A percentile compares a stretch with the other conserved stretches of the same genome.
phyloP scores from a whole-genome alignment of 352 stramenopile genomes.

The Phytophthora megakarya region DNA sequence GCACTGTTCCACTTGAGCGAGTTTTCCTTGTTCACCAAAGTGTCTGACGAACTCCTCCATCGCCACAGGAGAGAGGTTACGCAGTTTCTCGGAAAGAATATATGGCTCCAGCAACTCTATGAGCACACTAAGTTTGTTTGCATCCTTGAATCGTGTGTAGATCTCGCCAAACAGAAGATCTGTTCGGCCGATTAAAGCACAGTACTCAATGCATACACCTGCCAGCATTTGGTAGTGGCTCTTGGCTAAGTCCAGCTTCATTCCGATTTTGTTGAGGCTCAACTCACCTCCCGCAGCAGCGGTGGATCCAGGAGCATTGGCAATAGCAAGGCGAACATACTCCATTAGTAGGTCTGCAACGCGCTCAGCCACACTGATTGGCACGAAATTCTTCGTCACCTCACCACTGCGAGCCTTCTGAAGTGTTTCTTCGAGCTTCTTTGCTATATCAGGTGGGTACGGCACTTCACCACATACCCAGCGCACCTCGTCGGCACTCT shows the following conservation, averaged over 20 bases:
- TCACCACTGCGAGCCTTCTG: constrained; percentile 83
- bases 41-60: constrained; percentile 95
- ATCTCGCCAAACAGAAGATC: constrained; percentile 90
- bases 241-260: constrained; percentile 90
- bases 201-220: constrained; percentile 96
- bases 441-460: constrained; percentile 77
- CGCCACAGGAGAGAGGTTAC: constrained; percentile 90
- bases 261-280: constrained; percentile 62
- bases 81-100: constrained; percentile 93
- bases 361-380: constrained; percentile 89
- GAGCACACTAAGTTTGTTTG: constrained; percentile 87
- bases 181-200: constrained; percentile 85
- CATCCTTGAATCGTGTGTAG: constrained; percentile 86
- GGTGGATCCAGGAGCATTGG: constrained; percentile 63
- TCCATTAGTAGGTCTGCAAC: constrained; percentile 90
- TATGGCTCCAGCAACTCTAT: constrained; percentile 95
- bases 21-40: constrained; percentile 88
- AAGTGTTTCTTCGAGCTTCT: constrained; percentile 85
- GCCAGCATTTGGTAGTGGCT: constrained; percentile 97
- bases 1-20: constrained; percentile 92
- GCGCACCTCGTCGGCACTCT: constrained; percentile 82
- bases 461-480: constrained; percentile 84
- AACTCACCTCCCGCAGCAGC: constrained; percentile 40
- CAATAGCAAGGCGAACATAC: constrained; percentile 88
- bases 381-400: constrained; percentile 89